Conservation (phyloP, 2,329 filamentous ascomycete genomes). For the Elsinoe arachidis region DNA sequence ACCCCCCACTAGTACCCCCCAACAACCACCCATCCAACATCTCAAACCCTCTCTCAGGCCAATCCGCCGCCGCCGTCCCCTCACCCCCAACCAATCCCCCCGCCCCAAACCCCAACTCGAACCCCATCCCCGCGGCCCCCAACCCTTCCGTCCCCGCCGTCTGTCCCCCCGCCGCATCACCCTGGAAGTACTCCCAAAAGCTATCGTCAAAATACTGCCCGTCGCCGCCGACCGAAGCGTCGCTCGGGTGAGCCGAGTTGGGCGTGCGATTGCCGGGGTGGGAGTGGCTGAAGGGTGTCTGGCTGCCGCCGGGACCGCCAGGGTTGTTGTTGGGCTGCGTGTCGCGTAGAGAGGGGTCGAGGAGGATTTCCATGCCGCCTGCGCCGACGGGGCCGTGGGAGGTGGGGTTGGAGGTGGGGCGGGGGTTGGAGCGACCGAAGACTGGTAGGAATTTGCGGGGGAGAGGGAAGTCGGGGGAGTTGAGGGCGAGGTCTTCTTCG, state of each 20-base stretch:
- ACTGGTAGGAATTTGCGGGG: neutral
- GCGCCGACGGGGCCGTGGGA: neutral
- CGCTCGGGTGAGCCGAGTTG: neutral
- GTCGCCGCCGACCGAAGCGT: neutral
- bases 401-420: conserved; percentile 5
- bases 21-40: conserved; percentile 66
- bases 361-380: neutral
- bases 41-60: conserved; percentile 41
- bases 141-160: conserved; percentile 21
- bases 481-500: conserved; percentile 33
- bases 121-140: conserved; percentile 44
- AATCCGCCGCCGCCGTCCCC: conserved; percentile 42
- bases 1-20: conserved; percentile 37
- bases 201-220: conserved; percentile 37
- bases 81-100: conserved; percentile 26
- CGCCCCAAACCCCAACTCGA: conserved; percentile 51
- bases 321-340: neutral
- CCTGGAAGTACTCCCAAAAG: conserved; percentile 45
- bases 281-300: no score
- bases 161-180: conserved; percentile 17
- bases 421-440: neutral
- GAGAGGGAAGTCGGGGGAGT: conserved; percentile 23
- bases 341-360: neutral
- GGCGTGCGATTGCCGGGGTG: neutral
- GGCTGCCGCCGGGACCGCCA: neutral